Percentiles rank a stretch among this genome's conserved stretches.
These are phyloP conservation scores for Nepenthes gracilis DNA, from an alignment of 148 eudicot genomes.

Conservation along the genomic window DNA sequence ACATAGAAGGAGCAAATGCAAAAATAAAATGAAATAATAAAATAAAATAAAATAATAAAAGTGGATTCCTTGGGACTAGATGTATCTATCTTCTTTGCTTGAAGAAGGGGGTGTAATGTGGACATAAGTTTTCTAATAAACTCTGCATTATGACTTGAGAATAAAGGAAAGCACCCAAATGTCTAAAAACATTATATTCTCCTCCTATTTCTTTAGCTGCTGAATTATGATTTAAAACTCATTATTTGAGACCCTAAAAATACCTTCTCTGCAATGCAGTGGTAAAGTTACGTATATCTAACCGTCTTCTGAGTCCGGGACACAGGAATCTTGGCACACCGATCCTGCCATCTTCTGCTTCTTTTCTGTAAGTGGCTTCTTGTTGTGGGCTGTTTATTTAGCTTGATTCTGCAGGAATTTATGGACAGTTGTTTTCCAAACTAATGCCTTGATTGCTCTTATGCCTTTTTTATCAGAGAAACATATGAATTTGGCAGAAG, in stretches of 20 bases:
- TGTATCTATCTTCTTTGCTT: neutral
- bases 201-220: slow-evolving; percentile 1
- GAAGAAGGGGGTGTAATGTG: neutral
- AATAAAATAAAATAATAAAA: too few relatives aligned
- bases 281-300: too few relatives aligned
- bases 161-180: slow-evolving; percentile 19
- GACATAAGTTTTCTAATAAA: neutral
- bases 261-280: too few relatives aligned
- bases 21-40: too few relatives aligned
- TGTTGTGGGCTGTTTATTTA: neutral
- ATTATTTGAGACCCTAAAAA: too few relatives aligned
- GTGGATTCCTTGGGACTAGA: too few relatives aligned
- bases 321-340: too few relatives aligned
- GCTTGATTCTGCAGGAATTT: slow-evolving; percentile 7
- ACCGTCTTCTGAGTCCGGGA: too few relatives aligned
- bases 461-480: slow-evolving; percentile 18
- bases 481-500: slow-evolving; percentile 52
- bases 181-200: neutral
- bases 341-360: neutral
- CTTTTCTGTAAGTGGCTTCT: neutral
- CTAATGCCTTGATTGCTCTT: slow-evolving; percentile 7
- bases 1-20: too few relatives aligned
- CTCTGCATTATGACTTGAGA: slow-evolving; percentile 13
- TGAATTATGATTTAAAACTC: too few relatives aligned
- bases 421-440: slow-evolving; percentile 9